Evolutionary conservation across 2,329 filamentous ascomycete species (phyloP), one percentile per base, ranked within the genome.

Genomic region (Seiridium cupressi): DNA sequence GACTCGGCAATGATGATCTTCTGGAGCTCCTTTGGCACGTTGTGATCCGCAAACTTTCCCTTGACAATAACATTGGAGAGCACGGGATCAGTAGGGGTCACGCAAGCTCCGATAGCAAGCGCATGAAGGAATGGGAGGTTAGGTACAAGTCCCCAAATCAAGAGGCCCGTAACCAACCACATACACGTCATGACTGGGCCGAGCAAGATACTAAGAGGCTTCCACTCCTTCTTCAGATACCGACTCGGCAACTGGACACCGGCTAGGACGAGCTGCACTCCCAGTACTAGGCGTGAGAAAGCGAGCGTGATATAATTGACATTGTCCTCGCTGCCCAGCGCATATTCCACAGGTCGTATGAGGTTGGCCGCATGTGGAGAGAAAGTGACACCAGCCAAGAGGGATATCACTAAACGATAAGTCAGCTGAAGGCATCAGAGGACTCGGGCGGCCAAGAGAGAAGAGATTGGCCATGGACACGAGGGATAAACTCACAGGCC

Each of bases 71-170:
- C 90, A 64, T 95, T 94, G 13, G 90, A 94, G 44, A 97, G 75
- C 1, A 97, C 87, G 0, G 93, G 93, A 68, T 97, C 93, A 0
- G 93, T 97, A 0, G 93, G 93, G 2, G 93, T 95, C n/a, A 97
- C 87, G 69, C 93, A 96, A 0, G 93, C 90, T 1, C 88, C 93
- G 9, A 96, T 80, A 13, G 88, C 90, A 9, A 97, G 80, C 0
- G 93, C 90, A 65, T 95, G 89, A 2, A 97, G 79, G 64, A 95
- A 91, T 36, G 79, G 80, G 13, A 94, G 78, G 55, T 86, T 77
- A 0, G 91, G 91, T 1, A 93, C 86, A 62, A 97, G 75, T 0
- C 75, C 89, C 87, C 89, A 97, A 49, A 97, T 80, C 3, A 97
- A 73, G 1, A 95, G 76, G 65, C 89, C 91, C n/a, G 90, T 95